These are phyloP conservation scores for Alopecurus myosuroides DNA, from an alignment of 176 grass and related monocot species.

Conservation along the genomic window DNA sequence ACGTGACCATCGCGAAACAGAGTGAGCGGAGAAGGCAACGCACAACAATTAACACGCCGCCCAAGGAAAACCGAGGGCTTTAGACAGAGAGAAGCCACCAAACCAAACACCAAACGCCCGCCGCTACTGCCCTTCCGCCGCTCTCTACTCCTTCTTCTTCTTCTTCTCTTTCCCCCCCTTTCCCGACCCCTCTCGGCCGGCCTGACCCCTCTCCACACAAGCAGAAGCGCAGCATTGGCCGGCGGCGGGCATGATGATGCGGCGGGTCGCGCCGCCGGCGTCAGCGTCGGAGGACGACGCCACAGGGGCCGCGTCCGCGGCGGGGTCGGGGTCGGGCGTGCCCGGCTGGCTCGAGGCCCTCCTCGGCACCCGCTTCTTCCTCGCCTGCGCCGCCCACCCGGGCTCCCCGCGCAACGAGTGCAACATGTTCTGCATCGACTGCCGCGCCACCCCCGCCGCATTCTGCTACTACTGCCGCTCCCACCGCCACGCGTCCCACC, in stretches of 20 bases:
- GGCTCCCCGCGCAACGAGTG: conserved; percentile 62
- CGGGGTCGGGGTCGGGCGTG: conserved; percentile 5
- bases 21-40: conserved; percentile 7
- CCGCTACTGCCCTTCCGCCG: not conserved
- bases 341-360: conserved; percentile 71
- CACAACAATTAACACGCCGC: conserved; percentile 10
- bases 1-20: not conserved
- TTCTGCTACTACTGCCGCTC: conserved; percentile 86
- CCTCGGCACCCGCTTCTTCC: conserved; percentile 58
- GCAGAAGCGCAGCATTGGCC: not conserved
- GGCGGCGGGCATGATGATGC: conserved; percentile 41
- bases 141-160: not conserved
- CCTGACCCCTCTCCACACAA: not conserved
- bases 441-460: conserved; percentile 37
- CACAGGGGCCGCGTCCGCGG: too few relatives aligned
- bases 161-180: not conserved
- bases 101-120: conserved; percentile 9
- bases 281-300: not conserved
- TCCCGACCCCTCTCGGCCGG: not conserved
- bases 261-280: conserved; percentile 44
- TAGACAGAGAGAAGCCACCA: not conserved
- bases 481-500: conserved; percentile 51
- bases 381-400: conserved; percentile 47
- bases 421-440: conserved; percentile 93
- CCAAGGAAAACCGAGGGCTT: not conserved